Conservation (phyloP, 805 yeast genomes). For the Lachancea lanzarotensis region DNA sequence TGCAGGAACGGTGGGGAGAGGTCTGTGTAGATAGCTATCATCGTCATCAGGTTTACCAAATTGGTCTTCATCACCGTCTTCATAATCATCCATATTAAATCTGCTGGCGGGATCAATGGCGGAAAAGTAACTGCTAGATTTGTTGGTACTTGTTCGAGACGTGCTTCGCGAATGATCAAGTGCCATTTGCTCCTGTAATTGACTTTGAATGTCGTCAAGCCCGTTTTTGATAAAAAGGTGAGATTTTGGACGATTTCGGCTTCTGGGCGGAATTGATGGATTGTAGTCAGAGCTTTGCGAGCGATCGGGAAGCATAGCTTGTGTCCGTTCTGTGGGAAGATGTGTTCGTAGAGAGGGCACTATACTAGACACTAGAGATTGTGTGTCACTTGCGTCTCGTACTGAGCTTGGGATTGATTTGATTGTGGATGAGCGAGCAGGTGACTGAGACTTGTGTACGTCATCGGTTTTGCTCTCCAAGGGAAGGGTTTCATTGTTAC, state of each 20-base stretch:
- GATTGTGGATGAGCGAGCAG: background rate
- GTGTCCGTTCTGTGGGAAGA: background rate
- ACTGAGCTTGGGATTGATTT: background rate
- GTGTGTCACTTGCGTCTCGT: conserved; percentile 1
- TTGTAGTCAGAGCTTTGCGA: conserved; percentile 19
- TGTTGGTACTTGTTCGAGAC: conserved; percentile 9
- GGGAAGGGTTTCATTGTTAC: background rate
- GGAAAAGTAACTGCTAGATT: conserved; percentile 24
- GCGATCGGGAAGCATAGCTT: conserved; percentile 15
- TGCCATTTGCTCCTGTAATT: conserved; percentile 16
- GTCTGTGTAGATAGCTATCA: conserved; percentile 18
- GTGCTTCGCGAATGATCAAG: background rate
- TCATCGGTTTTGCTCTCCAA: background rate
- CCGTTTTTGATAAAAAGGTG: conserved; percentile 22
- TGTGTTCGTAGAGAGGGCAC: conserved; percentile 23
- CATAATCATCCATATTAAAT: background rate
- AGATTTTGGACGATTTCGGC: conserved; percentile 29
- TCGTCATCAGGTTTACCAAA: conserved; percentile 13
- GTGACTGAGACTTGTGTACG: background rate
- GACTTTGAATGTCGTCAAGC: conserved; percentile 18
- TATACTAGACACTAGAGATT: conserved; percentile 24
- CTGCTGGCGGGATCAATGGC: conserved; percentile 15
- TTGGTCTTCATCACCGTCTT: conserved; percentile 3
- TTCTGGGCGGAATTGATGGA: conserved; percentile 32
- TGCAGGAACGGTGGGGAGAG: conserved; percentile 20